Evolutionary conservation across 257 asterid species (phyloP).

Genomic region (Craterostigma plantagineum): DNA sequence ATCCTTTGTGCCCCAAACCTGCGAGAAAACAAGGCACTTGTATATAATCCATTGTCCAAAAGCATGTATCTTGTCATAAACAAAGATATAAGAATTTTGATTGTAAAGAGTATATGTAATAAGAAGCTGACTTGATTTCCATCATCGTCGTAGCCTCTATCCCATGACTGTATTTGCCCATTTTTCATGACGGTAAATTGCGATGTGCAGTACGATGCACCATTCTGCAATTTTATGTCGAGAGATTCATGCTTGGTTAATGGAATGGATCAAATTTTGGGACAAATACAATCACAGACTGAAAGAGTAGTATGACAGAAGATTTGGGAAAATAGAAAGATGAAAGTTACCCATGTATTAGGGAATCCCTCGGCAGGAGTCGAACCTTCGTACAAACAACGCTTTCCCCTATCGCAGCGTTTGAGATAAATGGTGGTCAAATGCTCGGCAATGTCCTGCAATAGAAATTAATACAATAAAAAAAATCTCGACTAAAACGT

Average conservation of each 20-base stretch:
- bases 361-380: slow-evolving; percentile 82
- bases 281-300: too few relatives aligned
- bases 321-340: too few relatives aligned
- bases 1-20: slow-evolving; percentile 93
- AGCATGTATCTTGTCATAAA: too few relatives aligned
- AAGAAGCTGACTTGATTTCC: slow-evolving; percentile 57
- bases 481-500: too few relatives aligned
- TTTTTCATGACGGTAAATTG: slow-evolving; percentile 65
- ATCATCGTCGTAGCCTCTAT: slow-evolving; percentile 71
- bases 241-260: too few relatives aligned
- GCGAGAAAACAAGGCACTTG: slow-evolving; percentile 9
- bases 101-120: neutral
- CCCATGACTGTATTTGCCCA: slow-evolving; percentile 79
- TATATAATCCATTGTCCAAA: neutral
- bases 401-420: slow-evolving; percentile 84
- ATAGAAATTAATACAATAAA: too few relatives aligned
- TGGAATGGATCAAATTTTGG: neutral
- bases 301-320: too few relatives aligned
- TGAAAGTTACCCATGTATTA: slow-evolving; percentile 30
- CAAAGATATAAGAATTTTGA: neutral
- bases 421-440: slow-evolving; percentile 69
- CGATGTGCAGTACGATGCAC: slow-evolving; percentile 41
- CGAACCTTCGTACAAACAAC: slow-evolving; percentile 88
- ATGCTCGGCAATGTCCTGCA: slow-evolving; percentile 96
- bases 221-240: slow-evolving; percentile 20